Conservation (phyloP, 225 moss, liverwort and hornwort genomes). For the Thuidium tamariscinum region DNA sequence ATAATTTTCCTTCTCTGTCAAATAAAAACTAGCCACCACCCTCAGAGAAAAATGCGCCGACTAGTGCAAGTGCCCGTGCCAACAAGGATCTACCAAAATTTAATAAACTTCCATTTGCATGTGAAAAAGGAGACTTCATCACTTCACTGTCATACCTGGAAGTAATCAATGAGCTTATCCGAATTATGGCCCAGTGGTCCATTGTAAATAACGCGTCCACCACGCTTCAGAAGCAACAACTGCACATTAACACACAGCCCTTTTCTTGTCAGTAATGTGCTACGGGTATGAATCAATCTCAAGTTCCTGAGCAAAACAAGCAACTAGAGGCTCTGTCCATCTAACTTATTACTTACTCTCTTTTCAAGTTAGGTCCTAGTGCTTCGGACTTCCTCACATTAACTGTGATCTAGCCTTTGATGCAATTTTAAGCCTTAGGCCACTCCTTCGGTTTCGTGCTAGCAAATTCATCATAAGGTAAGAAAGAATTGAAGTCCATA, state of each 20-base stretch:
- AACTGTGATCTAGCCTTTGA: too few relatives aligned
- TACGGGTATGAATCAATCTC: background rate
- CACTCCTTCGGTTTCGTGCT: too few relatives aligned
- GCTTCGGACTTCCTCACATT: too few relatives aligned
- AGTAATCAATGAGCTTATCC: conserved; percentile 34
- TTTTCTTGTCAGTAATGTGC: background rate
- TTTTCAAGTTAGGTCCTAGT: background rate
- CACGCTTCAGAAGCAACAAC: conserved; percentile 46
- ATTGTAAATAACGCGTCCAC: conserved; percentile 40
- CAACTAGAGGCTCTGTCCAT: background rate
- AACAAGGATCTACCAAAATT: too few relatives aligned
- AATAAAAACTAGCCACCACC: background rate
- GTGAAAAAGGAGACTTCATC: background rate
- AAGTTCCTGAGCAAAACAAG: background rate
- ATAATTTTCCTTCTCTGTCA: background rate
- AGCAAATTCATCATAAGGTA: background rate
- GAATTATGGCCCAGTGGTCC: conserved; percentile 37
- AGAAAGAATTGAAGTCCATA: background rate
- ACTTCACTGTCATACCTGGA: conserved; percentile 25
- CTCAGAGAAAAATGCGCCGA: background rate
- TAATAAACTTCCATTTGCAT: background rate
- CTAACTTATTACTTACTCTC: background rate
- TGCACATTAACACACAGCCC: background rate
- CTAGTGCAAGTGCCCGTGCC: background rate
- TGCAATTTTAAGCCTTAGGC: too few relatives aligned